phyloP scores from a whole-genome alignment of 257 asterid genomes.

The Paulownia fortunei region DNA sequence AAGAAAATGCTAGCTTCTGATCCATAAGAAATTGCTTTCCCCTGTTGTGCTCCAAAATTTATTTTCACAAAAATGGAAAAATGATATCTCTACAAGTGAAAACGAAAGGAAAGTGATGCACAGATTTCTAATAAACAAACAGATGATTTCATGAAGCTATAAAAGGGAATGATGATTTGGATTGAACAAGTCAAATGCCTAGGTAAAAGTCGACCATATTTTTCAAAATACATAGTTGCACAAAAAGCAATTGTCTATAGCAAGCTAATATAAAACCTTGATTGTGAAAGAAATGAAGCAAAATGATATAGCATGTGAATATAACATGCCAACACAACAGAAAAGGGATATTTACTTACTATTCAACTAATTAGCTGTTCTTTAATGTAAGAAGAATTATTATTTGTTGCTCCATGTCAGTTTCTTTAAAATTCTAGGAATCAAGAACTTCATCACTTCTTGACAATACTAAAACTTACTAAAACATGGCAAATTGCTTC shows the following conservation, averaged over 20 bases:
- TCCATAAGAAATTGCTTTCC: neutral
- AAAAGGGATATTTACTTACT: neutral
- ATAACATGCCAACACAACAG: neutral
- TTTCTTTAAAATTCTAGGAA: neutral
- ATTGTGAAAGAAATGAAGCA: neutral
- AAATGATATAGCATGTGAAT: neutral
- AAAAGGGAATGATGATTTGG: neutral
- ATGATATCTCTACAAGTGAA: neutral
- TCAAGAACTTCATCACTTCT: neutral
- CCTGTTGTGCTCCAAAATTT: neutral
- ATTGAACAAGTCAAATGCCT: neutral
- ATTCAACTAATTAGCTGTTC: neutral
- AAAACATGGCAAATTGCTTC: neutral
- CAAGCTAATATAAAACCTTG: no score
- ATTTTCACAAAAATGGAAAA: neutral
- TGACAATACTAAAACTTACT: neutral
- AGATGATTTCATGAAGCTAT: neutral
- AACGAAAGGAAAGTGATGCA: slow-evolving; percentile 6
- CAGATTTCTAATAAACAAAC: neutral
- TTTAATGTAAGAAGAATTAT: neutral
- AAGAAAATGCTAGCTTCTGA: neutral
- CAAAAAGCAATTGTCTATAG: no score
- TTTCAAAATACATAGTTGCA: neutral
- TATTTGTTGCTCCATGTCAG: neutral
- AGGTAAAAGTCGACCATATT: neutral